Evolutionary conservation across 345 rosid species (phyloP), one percentile per base, ranked within the genome.

Genomic region (Syzygium jambos): DNA sequence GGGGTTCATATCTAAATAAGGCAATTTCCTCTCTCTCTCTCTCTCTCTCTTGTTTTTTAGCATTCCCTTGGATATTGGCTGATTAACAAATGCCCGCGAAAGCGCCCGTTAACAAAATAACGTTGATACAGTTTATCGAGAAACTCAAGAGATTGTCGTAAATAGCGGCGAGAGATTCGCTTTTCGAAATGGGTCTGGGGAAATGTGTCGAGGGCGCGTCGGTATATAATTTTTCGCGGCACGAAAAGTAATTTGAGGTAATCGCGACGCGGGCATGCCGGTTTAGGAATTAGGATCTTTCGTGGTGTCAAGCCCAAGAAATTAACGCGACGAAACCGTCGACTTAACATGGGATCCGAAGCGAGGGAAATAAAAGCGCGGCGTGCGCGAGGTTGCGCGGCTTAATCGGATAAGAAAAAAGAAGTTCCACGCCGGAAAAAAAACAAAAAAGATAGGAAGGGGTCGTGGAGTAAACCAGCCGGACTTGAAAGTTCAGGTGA

Each of bases 261-360:
- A 34, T 9, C 38, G 13, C 9, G 25, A 2, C 6, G 2, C 1
- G 7, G 1, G 6, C 7, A 0, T 19, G 15, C 1, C 3, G 1
- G 11, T 73, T 73, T 73, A 19, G 80, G 12, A 30, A 16, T 5
- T 34, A 61, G 13, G 73, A n/a, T 68, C 17, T 30, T 68, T 68
- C 17, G 10, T n/a, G 34, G 29, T 17, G 7, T 15, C 34, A 34
- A 30, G 2, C 23, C 25, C 1, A 5, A 21, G 7, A 73, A 73
- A 9, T 38, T 38, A 21, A 38, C 10, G 21, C 19, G 25, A 49
- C 7, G 14, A 10, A 73, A 21, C 30, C 11, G 17, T 19, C 25
- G 9, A 19, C 27, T 73, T 19, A 19, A 38, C 80, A 4, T 19
- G 6, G 46, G 80, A 34, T 73, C 41, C 17, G 49, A 34, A 38